Evolutionary conservation across 2,329 filamentous ascomycete genomes (phyloP), one percentile per base, ranked within the genome.

Genomic region (Lachnellula occidentalis): DNA sequence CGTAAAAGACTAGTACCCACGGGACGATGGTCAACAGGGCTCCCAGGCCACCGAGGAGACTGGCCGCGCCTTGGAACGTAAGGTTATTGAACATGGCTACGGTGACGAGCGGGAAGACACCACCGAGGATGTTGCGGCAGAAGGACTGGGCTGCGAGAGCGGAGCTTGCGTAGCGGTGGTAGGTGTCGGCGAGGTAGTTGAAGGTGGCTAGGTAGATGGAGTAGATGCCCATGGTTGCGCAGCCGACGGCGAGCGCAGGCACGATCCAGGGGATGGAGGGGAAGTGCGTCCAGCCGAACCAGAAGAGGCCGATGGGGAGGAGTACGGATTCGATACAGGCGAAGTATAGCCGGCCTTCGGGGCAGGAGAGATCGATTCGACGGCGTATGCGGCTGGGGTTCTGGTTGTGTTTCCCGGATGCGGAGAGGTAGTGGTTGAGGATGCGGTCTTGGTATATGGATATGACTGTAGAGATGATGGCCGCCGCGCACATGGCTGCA

Each of bases 111-210:
- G 91, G 91, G 59, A 96, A 95, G 0, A 84, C 72, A 2, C 90
- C 92, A 8, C 86, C 90, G 0, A 96, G 74, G 2, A 96, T 75
- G 67, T 96, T 96, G 11, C 92, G 82, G 64, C 89, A 92, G 68
- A 89, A 95, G 15, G 83, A 87, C 73, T 96, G 90, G 1, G 91
- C 90, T 0, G 92, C 92, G 5, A 96, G 74, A 0, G 92, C 91
- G 1, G 88, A 94, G 39, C 86, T 90, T 0, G 92, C 90, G 64
- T 92, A 96, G 2, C 81, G 77, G 67, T 91, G 87, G 70, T 96
- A 96, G 1, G 86, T 86, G 67, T 96, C 92, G 19, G 91, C 90
- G 1, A 96, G 78, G 64, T 95, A 96, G 68, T 96, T 96, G 74
- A 96, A 96, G 0, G 90, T 88, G 2, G 91, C 86, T 1, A 96